Percentiles rank a stretch among this genome's conserved stretches.
phyloP scores from a whole-genome alignment of 768 basidiomycete species.

The Favolaschia claudopus region DNA sequence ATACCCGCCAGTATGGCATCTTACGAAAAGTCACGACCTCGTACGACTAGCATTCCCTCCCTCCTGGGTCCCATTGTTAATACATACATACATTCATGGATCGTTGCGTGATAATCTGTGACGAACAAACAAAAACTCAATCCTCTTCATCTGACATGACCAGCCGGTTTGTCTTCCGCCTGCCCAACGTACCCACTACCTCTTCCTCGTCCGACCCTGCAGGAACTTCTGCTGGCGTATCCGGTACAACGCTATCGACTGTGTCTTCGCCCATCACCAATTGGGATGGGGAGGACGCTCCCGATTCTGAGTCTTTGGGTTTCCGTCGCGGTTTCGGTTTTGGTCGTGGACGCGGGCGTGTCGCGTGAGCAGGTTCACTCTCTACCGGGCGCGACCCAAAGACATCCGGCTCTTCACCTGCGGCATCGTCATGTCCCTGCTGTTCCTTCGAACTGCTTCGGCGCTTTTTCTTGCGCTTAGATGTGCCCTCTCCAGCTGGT shows the following conservation, averaged over 20 bases:
- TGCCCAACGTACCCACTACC: not conserved
- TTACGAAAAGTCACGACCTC: too few relatives aligned
- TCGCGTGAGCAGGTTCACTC: not conserved
- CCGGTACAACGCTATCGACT: not conserved
- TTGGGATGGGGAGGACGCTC: slow-evolving; percentile 1
- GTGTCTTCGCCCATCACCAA: slow-evolving; percentile 13
- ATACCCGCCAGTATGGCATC: too few relatives aligned
- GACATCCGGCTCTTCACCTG: not conserved
- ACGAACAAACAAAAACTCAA: too few relatives aligned
- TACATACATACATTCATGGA: too few relatives aligned
- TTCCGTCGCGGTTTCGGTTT: slow-evolving; percentile 3
- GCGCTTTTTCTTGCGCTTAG: slow-evolving; percentile 11
- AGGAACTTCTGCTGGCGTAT: too few relatives aligned
- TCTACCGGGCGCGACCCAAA: slow-evolving; percentile 10
- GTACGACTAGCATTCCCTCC: too few relatives aligned
- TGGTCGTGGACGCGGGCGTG: slow-evolving; percentile 3
- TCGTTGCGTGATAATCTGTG: too few relatives aligned
- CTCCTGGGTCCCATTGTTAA: too few relatives aligned
- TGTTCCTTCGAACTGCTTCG: not conserved
- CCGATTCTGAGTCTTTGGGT: not conserved
- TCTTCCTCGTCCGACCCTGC: slow-evolving; percentile 13
- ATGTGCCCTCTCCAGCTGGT: not conserved
- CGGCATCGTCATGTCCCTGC: not conserved
- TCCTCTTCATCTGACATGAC: slow-evolving; percentile 20
- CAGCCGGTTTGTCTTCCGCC: slow-evolving; percentile 13